Evolutionary conservation across 371 early-diverging fungal species (phyloP), one percentile per base, ranked within the genome.

Genomic region (Rhizopus arrhizus): DNA sequence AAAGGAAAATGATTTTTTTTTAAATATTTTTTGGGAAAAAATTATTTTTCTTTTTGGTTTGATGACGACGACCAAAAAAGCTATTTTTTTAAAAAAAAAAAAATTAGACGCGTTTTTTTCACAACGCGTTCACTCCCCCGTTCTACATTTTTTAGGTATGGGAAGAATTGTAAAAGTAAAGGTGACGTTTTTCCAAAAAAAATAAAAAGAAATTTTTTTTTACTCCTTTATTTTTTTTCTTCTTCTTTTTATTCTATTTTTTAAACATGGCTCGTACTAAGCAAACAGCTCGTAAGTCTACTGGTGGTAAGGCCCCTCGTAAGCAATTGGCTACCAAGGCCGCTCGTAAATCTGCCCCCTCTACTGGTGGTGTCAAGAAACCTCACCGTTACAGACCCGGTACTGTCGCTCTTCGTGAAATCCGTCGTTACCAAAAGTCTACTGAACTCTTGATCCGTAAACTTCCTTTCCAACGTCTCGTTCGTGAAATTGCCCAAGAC

Each of bases 381-480:
- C 88, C 89, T 56, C 90, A 89, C 72, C 83, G 92, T 68, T 94
- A 91, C 77, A 86, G 78, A 70, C 89, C 89, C 60, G 89, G 89
- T 77, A 93, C 92, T 61, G 93, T 97, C 62, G 96, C 96, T 48
- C 87, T 97, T 58, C 88, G 94, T 75, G 97, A 98, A 82, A 97
- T 98, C 69, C 90, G 98, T 83, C 91, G 96, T 70, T 97, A 97
- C 86, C 96, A 96, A 59, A 73, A 73, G 61, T 73, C 74, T 15
- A 72, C 74, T 50, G 74, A 73, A 54, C 65, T 73, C 46, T 69
- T 73, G 64, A 77, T 77, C 53, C 74, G 78, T 63, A 94, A 94
- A 80, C 87, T 94, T 46, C 97, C 95, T 54, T 95, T 95, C 90
- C 97, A 98, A 83, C 90, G 94, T 70, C 89, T 97, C 46, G 95